Conservation (phyloP, 768 basidiomycete species). For the Cantharellus cinnabarinus region DNA sequence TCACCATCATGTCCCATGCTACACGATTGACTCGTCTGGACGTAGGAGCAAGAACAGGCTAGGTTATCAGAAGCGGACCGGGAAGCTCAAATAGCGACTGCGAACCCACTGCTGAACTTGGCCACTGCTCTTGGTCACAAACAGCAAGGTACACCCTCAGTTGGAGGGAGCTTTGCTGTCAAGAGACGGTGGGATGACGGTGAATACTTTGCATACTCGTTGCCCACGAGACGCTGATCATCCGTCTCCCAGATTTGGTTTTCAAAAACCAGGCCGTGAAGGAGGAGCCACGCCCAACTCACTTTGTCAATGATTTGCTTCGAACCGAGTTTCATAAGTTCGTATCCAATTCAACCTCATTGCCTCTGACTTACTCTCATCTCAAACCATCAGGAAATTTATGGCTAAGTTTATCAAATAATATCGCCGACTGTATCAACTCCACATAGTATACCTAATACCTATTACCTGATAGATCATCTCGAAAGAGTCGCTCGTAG, state of each 20-base stretch:
- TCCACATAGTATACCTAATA: no score
- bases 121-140: slow-evolving; percentile 70
- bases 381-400: slow-evolving; percentile 44
- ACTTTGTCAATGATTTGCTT: slow-evolving; percentile 89
- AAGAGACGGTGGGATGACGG: slow-evolving; percentile 94
- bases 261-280: slow-evolving; percentile 95
- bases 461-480: no score
- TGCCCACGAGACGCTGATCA: slow-evolving; percentile 1
- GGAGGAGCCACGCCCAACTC: slow-evolving; percentile 37
- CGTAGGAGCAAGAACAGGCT: slow-evolving; percentile 56
- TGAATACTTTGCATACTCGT: slow-evolving; percentile 17
- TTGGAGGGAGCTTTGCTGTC: slow-evolving; percentile 71
- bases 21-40: not conserved
- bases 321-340: slow-evolving; percentile 88
- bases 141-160: slow-evolving; percentile 47
- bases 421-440: no score
- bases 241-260: slow-evolving; percentile 48
- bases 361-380: not conserved
- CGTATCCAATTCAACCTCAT: slow-evolving; percentile 15
- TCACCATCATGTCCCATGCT: not conserved
- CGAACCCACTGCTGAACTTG: slow-evolving; percentile 77
- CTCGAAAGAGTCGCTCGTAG: no score
- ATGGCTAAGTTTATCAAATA: slow-evolving; percentile 76
- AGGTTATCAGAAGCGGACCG: slow-evolving; percentile 23
- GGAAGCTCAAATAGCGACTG: slow-evolving; percentile 68